phyloP scores from a whole-genome alignment of 1,139 yeast species.

The Entelexis paramagnoliae region DNA sequence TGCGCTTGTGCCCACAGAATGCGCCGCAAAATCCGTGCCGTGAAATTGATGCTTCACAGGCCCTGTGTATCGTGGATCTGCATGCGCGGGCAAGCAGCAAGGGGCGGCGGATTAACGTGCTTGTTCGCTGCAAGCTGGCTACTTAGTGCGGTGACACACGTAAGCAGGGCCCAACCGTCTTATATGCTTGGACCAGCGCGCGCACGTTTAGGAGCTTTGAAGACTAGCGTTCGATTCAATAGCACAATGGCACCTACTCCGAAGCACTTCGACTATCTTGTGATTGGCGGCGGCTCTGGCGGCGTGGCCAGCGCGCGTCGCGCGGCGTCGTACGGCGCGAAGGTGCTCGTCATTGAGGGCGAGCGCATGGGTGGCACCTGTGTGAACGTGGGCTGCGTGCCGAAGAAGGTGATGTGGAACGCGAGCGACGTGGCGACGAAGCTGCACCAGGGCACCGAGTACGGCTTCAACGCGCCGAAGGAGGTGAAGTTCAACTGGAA shows the following conservation, averaged over 20 bases:
- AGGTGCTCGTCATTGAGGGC: conserved; percentile 71
- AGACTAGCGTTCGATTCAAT: neutral
- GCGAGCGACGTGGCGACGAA: conserved; percentile 81
- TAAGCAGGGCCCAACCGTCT: neutral
- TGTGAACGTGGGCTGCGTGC: conserved; percentile 98
- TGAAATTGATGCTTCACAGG: too few relatives aligned
- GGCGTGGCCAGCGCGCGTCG: conserved; percentile 97
- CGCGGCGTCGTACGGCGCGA: conserved; percentile 89
- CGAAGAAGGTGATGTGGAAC: conserved; percentile 98
- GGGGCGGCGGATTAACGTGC: too few relatives aligned
- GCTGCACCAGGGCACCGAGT: conserved; percentile 65
- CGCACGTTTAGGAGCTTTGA: neutral
- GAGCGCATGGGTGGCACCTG: conserved; percentile 89
- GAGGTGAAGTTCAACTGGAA: conserved; percentile 64
- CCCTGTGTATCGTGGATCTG: too few relatives aligned
- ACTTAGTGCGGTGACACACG: neutral
- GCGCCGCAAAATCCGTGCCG: too few relatives aligned
- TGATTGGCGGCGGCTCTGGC: conserved; percentile 99
- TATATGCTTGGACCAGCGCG: conserved; percentile 3
- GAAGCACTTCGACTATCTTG: conserved; percentile 75
- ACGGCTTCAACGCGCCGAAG: conserved; percentile 59
- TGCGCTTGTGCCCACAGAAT: too few relatives aligned
- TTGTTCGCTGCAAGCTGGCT: too few relatives aligned
- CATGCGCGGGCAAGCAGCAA: too few relatives aligned
- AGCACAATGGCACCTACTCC: conserved; percentile 45